Evolutionary conservation across 257 asterid species (phyloP), one percentile per base, ranked within the genome.

Genomic region (Sherardia arvensis): DNA sequence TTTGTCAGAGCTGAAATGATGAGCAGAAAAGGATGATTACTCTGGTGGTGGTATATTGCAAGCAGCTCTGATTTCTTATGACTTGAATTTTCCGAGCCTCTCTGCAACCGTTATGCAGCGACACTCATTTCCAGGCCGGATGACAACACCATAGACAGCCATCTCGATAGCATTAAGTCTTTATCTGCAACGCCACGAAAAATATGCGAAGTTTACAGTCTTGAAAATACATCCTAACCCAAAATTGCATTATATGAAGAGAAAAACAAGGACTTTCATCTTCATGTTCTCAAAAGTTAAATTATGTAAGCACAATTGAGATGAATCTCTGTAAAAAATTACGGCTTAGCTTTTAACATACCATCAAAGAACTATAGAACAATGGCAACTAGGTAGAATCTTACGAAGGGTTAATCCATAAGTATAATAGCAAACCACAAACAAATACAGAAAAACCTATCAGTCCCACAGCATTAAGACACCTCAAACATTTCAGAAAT

Each of bases 141-240:
- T 57, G n/a, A 87, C 93, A 29, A 87, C 97, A 30, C 97, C 95
- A 34, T 90, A 90, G 25, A 90, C 96, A 11, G 96, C 96, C 97
- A 90, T 90, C 80, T 90, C 97, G 21, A 88, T 78, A 47, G 85
- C 47, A 67, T 90, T 95, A 4, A 91, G 94, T 88, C 98, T 77
- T 73, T 88, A 69, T 83, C 96, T 91, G 83, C 69, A 75, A 64
- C 20, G n/a, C 23, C 70, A 47, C 18, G 51, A 53, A 27, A n/a
- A 36, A 32, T 10, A 36, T 20, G 6, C 49, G 20, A 63, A 18
- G 26, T 20, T 20, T 8, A 26, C 32, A 5, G 8, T 11, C 4
- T 38, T 12, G 47, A 2, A 17, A 38, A n/a, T n/a, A 12, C n/a
- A n/a, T n/a, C n/a, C n/a, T n/a, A n/a, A n/a, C n/a, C n/a, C n/a